These are phyloP conservation scores for Quercus variabilis DNA, from an alignment of 306 rosid species.

Conservation along the genomic window DNA sequence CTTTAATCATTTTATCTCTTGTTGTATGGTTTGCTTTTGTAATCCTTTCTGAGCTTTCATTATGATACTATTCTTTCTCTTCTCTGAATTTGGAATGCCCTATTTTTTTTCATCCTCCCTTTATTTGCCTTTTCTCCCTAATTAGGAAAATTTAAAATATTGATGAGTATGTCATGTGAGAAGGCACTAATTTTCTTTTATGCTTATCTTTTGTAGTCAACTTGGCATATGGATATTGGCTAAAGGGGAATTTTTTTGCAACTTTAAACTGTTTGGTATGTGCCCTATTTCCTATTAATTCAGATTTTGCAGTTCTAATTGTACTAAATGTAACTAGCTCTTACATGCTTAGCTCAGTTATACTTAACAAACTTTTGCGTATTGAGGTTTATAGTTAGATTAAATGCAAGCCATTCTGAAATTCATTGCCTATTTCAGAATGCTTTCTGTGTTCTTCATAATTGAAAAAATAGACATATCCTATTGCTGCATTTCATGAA, in stretches of 20 bases:
- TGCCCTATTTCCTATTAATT: slow-evolving; percentile 14
- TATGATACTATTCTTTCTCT: slow-evolving; percentile 1
- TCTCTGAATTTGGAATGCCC: slow-evolving; percentile 6
- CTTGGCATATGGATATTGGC: slow-evolving; percentile 84
- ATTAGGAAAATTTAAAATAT: slow-evolving; percentile 6
- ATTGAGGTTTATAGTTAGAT: neutral
- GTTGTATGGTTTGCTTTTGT: neutral
- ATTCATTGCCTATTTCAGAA: neutral
- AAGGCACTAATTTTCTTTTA: neutral
- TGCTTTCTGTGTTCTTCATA: neutral
- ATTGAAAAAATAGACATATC: neutral
- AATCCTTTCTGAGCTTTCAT: neutral
- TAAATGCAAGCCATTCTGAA: neutral
- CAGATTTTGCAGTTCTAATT: slow-evolving; percentile 2
- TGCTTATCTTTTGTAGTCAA: slow-evolving; percentile 57
- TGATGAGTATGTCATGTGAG: neutral
- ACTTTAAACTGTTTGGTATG: slow-evolving; percentile 75
- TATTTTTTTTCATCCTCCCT: neutral
- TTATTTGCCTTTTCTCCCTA: slow-evolving; percentile 1
- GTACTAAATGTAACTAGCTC: neutral
- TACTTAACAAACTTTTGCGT: neutral
- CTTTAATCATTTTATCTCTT: neutral
- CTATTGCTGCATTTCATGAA: neutral
- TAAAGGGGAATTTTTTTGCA: slow-evolving; percentile 59
- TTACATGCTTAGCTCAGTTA: neutral